Conservation (phyloP, 2,329 filamentous ascomycete genomes). For the Diaporthe aspalathi region DNA sequence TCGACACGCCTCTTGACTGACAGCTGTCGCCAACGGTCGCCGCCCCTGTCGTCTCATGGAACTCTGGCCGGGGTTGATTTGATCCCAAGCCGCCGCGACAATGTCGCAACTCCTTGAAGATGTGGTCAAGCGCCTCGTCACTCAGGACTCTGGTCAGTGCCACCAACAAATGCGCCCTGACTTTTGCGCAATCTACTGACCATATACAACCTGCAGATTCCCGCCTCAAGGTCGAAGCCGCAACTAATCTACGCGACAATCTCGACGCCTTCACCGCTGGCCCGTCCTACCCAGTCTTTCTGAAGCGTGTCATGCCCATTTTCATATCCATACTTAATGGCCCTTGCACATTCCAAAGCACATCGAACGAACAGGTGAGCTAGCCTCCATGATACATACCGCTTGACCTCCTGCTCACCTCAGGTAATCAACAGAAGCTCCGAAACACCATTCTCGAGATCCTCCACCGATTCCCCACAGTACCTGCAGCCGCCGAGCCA, state of each 20-base stretch:
- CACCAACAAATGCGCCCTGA: neutral
- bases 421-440: slow-evolving; percentile 72
- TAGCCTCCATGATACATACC: neutral
- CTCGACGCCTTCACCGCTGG: slow-evolving; percentile 89
- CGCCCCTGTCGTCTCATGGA: slow-evolving; percentile 37
- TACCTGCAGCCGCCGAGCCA: slow-evolving; percentile 78
- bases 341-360: slow-evolving; percentile 90
- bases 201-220: slow-evolving; percentile 67
- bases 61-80: slow-evolving; percentile 17
- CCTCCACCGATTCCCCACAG: slow-evolving; percentile 82
- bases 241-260: slow-evolving; percentile 87
- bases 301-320: slow-evolving; percentile 88
- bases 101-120: slow-evolving; percentile 74
- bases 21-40: neutral
- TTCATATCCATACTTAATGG: slow-evolving; percentile 88
- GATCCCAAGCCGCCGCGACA: slow-evolving; percentile 56
- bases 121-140: slow-evolving; percentile 70
- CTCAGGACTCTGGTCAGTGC: slow-evolving; percentile 65
- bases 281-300: slow-evolving; percentile 80
- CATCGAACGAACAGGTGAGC: slow-evolving; percentile 86
- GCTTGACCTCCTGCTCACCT: slow-evolving; percentile 41
- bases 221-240: slow-evolving; percentile 83
- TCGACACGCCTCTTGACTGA: neutral
- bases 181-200: slow-evolving; percentile 37
- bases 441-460: slow-evolving; percentile 96